phyloP scores from a whole-genome alignment of 805 yeast species.

The Yarrowia sp. region DNA sequence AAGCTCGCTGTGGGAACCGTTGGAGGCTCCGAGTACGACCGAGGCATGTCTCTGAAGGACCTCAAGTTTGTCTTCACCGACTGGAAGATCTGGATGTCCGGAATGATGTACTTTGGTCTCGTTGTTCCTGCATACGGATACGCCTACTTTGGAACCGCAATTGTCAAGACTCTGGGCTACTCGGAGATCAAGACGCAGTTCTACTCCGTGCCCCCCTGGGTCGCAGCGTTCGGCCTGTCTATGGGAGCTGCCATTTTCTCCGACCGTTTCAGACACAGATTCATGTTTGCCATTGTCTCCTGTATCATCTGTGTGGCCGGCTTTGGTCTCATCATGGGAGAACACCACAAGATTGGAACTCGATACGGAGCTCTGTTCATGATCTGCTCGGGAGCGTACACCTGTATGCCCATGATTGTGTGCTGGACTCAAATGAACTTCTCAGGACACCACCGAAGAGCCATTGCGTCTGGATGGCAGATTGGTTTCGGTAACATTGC shows the following conservation, averaged over 20 bases:
- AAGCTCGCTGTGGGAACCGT: constrained; percentile 65
- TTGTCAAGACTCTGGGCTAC: constrained; percentile 66
- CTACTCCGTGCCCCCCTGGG: constrained; percentile 87
- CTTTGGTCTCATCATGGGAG: constrained; percentile 61
- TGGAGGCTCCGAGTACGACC: constrained; percentile 58
- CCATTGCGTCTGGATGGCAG: constrained; percentile 65
- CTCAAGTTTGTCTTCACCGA: constrained; percentile 63
- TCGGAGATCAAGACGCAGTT: constrained; percentile 77
- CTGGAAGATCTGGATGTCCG: constrained; percentile 63
- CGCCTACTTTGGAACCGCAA: constrained; percentile 75
- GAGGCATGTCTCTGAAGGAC: constrained; percentile 57
- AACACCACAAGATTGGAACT: constrained; percentile 51
- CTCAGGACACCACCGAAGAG: constrained; percentile 67
- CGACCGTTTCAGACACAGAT: constrained; percentile 58
- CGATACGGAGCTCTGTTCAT: constrained; percentile 72
- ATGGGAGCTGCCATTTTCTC: constrained; percentile 68
- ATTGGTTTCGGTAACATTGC: constrained; percentile 79
- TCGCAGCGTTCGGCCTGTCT: constrained; percentile 71
- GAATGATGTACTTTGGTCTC: constrained; percentile 67
- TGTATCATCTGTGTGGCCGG: constrained; percentile 59
- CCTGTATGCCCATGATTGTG: constrained; percentile 71
- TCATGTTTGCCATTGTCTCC: constrained; percentile 44
- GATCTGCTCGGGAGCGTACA: constrained; percentile 63
- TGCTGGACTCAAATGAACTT: constrained; percentile 72
- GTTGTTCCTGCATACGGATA: constrained; percentile 78